Evolutionary conservation across 2,329 filamentous ascomycete species (phyloP), one percentile per base, ranked within the genome.

Genomic region (Fonsecaea pugnacius): DNA sequence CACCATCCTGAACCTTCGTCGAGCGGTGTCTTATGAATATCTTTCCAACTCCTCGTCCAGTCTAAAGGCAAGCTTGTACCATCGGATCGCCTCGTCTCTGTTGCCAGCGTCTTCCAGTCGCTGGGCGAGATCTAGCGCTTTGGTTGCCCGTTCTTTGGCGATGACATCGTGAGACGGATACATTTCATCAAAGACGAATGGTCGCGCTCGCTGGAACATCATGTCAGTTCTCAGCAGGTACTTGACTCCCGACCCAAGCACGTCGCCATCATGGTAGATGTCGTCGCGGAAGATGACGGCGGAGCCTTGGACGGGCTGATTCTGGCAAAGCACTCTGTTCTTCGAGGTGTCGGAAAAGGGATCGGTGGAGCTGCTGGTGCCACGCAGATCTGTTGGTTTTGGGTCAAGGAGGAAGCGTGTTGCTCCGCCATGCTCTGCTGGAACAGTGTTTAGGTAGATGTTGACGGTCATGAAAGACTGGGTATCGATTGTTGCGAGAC

Each of bases 381-480:
- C 32, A 4, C 4, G 32, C 32, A 9, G 32, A 33, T 33, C 4
- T 50, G 46, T 9, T 9, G 27, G n/a, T n/a, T n/a, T 30, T 50
- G 7, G 46, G 18, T 50, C 18, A 14, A 10, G 6, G 46, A 50
- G 9, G 46, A 50, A 50, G 18, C 46, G 46, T 5, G 46, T 50
- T 30, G 46, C 46, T 50, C 46, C 46, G 27, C 46, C 46, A 18
- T n/a, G 5, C 46, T 50, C 46, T 21, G 27, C n/a, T 9, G 46
- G 46, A 9, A 50, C 46, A 30, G 46, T 50, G 46, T 50, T 50
- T 18, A 50, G n/a, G 16, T 50, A 50, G 10, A 50, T 50, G n/a
- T 50, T 50, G 46, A 50, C 46, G 4, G 46, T 50, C 46, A 50
- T 27, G 46, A 50, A 50, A 9, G 46, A 50, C 46, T 50, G 46